Evolutionary conservation across 176 grass and related monocot genomes (phyloP).

Genomic region (Panicum miliaceum): DNA sequence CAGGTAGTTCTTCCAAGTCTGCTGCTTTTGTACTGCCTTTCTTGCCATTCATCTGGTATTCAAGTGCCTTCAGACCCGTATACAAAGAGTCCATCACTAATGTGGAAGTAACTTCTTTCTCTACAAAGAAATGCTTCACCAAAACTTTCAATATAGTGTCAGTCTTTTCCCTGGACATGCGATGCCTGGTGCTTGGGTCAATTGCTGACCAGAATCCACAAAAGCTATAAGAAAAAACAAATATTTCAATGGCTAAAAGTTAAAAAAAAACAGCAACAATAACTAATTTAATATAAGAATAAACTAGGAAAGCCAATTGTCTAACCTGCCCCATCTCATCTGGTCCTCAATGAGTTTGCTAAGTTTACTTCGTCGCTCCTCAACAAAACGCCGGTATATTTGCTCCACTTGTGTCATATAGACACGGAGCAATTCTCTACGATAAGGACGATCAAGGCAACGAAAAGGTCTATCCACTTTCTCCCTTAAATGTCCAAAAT

Average conservation of each 20-base stretch:
- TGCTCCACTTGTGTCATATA: slow-evolving; percentile 93
- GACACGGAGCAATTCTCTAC: slow-evolving; percentile 90
- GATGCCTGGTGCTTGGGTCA: slow-evolving; percentile 55
- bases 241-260: slow-evolving; percentile 17
- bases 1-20: slow-evolving; percentile 69
- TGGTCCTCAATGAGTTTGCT: slow-evolving; percentile 88
- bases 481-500: slow-evolving; percentile 68
- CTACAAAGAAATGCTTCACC: slow-evolving; percentile 90
- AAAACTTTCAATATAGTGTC: slow-evolving; percentile 74
- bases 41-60: slow-evolving; percentile 66
- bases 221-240: slow-evolving; percentile 69
- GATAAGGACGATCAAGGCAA: slow-evolving; percentile 83
- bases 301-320: slow-evolving; percentile 24
- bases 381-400: slow-evolving; percentile 85
- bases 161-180: slow-evolving; percentile 81
- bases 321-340: slow-evolving; percentile 87
- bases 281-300: neutral
- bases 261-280: neutral
- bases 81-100: slow-evolving; percentile 92
- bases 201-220: slow-evolving; percentile 78
- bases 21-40: slow-evolving; percentile 68
- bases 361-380: slow-evolving; percentile 86
- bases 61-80: slow-evolving; percentile 69
- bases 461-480: slow-evolving; percentile 88
- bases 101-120: slow-evolving; percentile 95